Base-by-base conservation (phyloP, 1,284 basidiomycete species). In the Rugosomyces carneus region DNA sequence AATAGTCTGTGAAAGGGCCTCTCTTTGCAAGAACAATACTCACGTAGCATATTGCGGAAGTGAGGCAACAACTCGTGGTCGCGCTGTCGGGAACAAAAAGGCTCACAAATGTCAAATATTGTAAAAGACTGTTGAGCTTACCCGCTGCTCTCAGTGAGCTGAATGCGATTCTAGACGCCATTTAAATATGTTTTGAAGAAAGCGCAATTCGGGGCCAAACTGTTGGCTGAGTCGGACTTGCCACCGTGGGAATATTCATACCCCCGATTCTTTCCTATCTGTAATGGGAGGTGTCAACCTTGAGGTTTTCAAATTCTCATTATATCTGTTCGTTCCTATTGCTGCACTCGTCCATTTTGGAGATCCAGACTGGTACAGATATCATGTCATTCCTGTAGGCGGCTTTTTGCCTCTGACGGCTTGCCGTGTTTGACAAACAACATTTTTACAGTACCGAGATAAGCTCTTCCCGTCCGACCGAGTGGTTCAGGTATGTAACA, bases 251-350 rank as follows among this genome's bases (percentile, higher is more conserved):
- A 36, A 36, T 3, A 3, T 36, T 36, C n/a, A 8, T 3, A 10
- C 35, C n/a, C n/a, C 8, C 35, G 26, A 32, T 27, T 20, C 23
- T 41, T 9, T 16, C 18, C 7, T 23, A 52, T 36, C 20, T 7
- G 10, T 11, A 23, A 89, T 90, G 86, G 85, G 75, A 13, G 85
- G 87, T 26, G 80, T 87, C 34, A 89, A 88, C 62, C 80, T 93
- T 46, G 90, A 93, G 65, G 77, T 93, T 15, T 89, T 92, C 79
- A 91, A 90, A 67, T 93, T 93, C 57, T 81, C 80, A 1, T 70
- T 92, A 26, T 95, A 96, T 67, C 80, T 95, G 49, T 91, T 92
- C 62, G 84, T 94, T 53, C 93, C 93, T 0, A 78, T 94, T 42
- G 73, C 78, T 36, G 81, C 89, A 20, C 81, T 95, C 67, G 68